These are phyloP conservation scores for Phytophthora nicotianae DNA, from an alignment of 352 stramenopile genomes.

Conservation along the genomic window DNA sequence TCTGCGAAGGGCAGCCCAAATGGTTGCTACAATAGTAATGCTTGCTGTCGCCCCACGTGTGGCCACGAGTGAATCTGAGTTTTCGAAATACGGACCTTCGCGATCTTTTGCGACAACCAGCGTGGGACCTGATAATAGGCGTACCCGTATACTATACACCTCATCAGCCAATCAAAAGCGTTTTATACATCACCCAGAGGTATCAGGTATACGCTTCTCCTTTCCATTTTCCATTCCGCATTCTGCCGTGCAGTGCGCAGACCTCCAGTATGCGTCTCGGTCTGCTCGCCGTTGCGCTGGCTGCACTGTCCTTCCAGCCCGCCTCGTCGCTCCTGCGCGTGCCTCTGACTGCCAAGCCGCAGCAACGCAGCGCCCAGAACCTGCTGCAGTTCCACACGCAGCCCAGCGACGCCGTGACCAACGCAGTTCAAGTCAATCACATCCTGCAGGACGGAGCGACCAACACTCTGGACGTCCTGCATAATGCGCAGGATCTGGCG, in stretches of 20 bases:
- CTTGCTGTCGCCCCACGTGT: no score
- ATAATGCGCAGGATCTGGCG: constrained; percentile 36
- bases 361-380: constrained; percentile 34
- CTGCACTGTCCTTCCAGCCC: constrained; percentile 10
- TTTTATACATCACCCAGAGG: not conserved
- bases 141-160: constrained; percentile 7
- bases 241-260: constrained; percentile 6
- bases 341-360: constrained; percentile 36
- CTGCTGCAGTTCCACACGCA: constrained; percentile 50
- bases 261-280: constrained; percentile 3
- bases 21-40: no score
- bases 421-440: constrained; percentile 11
- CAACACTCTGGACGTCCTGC: constrained; percentile 28
- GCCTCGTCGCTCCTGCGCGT: constrained; percentile 42
- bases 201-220: constrained; percentile 9
- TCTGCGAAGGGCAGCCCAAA: no score
- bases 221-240: constrained; percentile 29
- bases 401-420: constrained; percentile 6
- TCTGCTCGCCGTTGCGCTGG: constrained; percentile 4
- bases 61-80: constrained; percentile 13
- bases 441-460: constrained; percentile 15
- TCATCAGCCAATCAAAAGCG: not conserved
- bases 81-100: constrained; percentile 4
- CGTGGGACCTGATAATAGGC: not conserved
- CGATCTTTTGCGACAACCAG: constrained; percentile 19